Evolutionary conservation across 2,329 filamentous ascomycete genomes (phyloP).

Genomic region (Thielaviopsis euricoi): DNA sequence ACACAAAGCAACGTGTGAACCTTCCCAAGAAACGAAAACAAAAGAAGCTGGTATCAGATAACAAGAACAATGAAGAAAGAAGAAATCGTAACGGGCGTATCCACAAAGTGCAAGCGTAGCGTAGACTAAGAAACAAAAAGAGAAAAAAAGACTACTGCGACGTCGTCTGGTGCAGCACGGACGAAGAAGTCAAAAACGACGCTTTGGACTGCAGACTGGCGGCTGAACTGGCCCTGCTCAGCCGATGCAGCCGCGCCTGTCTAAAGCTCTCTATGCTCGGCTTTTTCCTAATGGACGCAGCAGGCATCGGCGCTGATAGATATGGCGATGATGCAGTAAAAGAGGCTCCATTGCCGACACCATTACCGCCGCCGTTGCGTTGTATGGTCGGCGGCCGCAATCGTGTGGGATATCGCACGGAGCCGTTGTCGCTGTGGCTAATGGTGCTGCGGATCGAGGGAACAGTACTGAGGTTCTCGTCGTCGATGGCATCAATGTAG

Average conservation of each 20-base stretch:
- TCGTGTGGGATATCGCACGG: neutral
- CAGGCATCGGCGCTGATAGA: neutral
- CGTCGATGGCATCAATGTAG: constrained; percentile 2
- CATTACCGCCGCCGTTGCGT: too few species aligned
- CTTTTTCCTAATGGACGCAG: neutral
- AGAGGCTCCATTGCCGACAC: too few species aligned
- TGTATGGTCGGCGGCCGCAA: neutral
- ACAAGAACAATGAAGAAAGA: too few species aligned
- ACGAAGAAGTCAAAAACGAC: constrained; percentile 1
- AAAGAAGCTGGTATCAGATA: too few species aligned
- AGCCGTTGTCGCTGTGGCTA: neutral
- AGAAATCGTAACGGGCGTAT: too few species aligned
- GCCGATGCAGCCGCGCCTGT: neutral
- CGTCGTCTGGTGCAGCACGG: constrained; percentile 3
- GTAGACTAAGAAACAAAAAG: neutral
- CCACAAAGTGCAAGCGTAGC: too few species aligned
- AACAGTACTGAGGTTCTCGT: constrained; percentile 1
- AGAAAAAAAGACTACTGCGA: neutral
- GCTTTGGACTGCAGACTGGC: constrained; percentile 2
- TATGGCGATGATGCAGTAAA: neutral
- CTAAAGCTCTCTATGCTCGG: constrained; percentile 1
- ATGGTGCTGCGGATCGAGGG: constrained; percentile 1
- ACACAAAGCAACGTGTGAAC: too few species aligned
- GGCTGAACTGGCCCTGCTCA: neutral
- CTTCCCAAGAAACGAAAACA: too few species aligned